These are phyloP conservation scores for Lathyrus oleraceus DNA, from an alignment of 306 rosid species.

Conservation along the genomic window DNA sequence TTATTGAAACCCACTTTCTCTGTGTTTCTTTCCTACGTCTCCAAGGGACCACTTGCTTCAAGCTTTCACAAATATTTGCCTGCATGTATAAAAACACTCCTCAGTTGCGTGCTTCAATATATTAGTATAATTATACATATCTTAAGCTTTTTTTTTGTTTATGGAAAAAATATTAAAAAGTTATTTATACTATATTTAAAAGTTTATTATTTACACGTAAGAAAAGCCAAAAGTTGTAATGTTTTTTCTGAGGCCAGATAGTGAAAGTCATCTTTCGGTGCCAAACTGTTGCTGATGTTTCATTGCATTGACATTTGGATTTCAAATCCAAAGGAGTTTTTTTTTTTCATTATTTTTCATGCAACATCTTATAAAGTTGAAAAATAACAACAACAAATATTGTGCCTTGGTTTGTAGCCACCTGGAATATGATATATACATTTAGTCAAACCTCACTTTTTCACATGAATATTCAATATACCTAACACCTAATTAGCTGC, in stretches of 20 bases:
- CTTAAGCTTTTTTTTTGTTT: too few species aligned
- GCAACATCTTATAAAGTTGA: background rate
- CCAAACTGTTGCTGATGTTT: conserved; percentile 14
- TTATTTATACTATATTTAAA: background rate
- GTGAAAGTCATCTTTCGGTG: conserved; percentile 34
- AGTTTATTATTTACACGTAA: background rate
- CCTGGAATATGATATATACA: background rate
- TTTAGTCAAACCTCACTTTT: conserved; percentile 32
- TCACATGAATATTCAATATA: background rate
- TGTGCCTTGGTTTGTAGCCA: conserved; percentile 18
- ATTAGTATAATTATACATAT: background rate
- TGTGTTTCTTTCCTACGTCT: conserved; percentile 57
- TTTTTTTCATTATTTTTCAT: conserved; percentile 5
- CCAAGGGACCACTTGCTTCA: conserved; percentile 90
- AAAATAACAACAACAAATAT: background rate
- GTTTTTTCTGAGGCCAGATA: background rate
- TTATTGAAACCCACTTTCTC: conserved; percentile 34
- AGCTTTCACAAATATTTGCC: conserved; percentile 69
- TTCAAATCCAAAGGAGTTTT: conserved; percentile 3
- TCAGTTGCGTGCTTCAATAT: background rate
- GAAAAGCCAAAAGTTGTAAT: conserved; percentile 4
- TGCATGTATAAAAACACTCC: conserved; percentile 35
- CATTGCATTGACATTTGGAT: background rate
- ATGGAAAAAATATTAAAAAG: background rate
- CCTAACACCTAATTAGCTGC: conserved; percentile 33